These are phyloP conservation scores for Paramecium pentaurelia DNA, from an alignment of 73 alveolate genomes.

Conservation along the genomic window DNA sequence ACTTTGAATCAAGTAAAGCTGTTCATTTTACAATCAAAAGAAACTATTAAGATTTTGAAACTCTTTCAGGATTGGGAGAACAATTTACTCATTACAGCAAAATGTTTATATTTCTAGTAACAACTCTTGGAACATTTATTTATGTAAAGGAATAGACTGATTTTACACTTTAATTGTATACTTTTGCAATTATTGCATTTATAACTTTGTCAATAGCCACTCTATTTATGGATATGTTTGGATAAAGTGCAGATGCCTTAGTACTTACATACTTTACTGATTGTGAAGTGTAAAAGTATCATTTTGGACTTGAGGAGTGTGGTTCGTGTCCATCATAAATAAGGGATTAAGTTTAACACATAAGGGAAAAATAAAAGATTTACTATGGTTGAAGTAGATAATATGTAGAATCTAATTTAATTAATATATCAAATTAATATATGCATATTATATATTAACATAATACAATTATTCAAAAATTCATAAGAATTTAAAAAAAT, in stretches of 20 bases:
- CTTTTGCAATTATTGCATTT: not conserved
- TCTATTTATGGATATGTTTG: constrained; percentile 45
- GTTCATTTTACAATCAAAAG: constrained; percentile 20
- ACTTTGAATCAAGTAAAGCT: not conserved
- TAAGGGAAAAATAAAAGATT: not conserved
- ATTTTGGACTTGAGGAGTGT: constrained; percentile 27
- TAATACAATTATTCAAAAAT: not conserved
- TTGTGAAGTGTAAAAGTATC: constrained; percentile 43
- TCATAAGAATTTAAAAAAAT: too few relatives aligned
- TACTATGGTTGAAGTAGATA: constrained; percentile 32
- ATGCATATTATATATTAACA: not conserved
- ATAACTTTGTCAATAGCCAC: constrained; percentile 36
- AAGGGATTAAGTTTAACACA: not conserved
- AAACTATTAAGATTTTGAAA: not conserved
- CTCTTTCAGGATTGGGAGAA: constrained; percentile 35
- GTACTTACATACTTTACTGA: constrained; percentile 5
- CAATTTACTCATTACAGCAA: constrained; percentile 10
- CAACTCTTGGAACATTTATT: not conserved
- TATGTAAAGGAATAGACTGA: not conserved
- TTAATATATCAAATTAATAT: not conserved
- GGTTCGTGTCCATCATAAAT: constrained; percentile 34
- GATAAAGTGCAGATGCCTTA: constrained; percentile 39
- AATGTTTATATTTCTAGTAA: not conserved
- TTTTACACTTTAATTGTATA: not conserved
- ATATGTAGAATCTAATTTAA: not conserved